Base-by-base conservation (phyloP, 371 early-diverging fungal species). In the Mortierella sp. region DNA sequence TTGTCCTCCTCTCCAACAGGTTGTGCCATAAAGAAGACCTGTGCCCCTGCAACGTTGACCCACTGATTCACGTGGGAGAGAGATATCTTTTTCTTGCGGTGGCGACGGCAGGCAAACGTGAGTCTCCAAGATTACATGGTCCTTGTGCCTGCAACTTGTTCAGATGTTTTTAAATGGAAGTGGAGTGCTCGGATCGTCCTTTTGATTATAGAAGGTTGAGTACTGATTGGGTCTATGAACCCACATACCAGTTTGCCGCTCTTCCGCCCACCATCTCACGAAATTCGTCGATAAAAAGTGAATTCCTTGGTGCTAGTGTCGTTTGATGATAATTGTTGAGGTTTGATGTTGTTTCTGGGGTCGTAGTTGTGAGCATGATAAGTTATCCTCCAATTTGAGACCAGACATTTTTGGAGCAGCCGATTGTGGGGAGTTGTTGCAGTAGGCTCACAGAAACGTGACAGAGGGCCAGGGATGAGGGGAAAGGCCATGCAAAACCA, bases 211-310 rank as follows among this genome's bases (percentile, higher is more conserved):
- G 43, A 66, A 66, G 30, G 60, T 21, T 44, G 66, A 66, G 51
- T 66, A 66, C 60, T 66, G 66, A 59, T 66, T 66, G 3, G 66
- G 66, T 19, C 60, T 58, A 59, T 66, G 66, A 37, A 66, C 66
- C 66, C 60, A 66, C 52, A 59, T n/a, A 51, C 65, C 65, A 58
- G 58, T 64, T 56, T 56, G 64, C 46, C 64, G 44, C 64, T 66
- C 65, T 52, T 16, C 25, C 18, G 59, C 44, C 66, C 66, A 66
- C 59, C 66, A 66, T 59, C 0, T 66, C n/a, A 18, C 66, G 60
- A 66, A 66, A 66, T 50, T 51, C 60, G 60, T 58, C 28, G 26
- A 66, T 52, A 59, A 25, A 66, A 59, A 43, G 18, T 28, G 53
- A 66, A 59, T 52, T 66, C 66, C 66, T 30, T 66, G 66, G 44